Percentiles rank a stretch among this genome's conserved stretches.
Conservation (phyloP, 768 basidiomycete species). For the Mycena floridula region DNA sequence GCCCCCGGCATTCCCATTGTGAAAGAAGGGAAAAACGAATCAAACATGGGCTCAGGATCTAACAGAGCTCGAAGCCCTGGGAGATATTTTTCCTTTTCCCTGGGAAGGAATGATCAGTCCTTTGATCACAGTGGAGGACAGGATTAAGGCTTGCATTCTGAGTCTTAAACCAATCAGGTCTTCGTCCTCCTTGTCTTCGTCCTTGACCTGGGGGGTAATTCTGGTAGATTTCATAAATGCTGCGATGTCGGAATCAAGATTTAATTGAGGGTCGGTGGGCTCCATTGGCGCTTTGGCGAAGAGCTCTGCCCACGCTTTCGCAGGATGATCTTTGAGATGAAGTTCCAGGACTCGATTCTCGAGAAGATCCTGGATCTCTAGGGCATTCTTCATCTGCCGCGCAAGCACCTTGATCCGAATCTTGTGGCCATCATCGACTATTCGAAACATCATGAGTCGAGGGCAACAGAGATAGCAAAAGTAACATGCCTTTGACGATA, state of each 20-base stretch:
- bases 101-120: background rate
- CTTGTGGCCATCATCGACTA: constrained; percentile 24
- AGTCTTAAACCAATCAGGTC: background rate
- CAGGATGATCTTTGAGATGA: constrained; percentile 5
- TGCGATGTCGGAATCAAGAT: too few species aligned
- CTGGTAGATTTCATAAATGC: too few species aligned
- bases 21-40: too few species aligned
- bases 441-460: background rate
- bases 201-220: too few species aligned
- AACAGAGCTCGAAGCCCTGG: background rate
- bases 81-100: background rate
- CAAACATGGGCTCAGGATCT: too few species aligned
- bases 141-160: background rate
- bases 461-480: background rate
- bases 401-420: constrained; percentile 21
- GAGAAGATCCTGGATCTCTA: constrained; percentile 14
- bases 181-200: background rate
- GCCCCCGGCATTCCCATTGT: too few species aligned
- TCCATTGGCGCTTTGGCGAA: background rate
- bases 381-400: constrained; percentile 20
- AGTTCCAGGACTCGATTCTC: constrained; percentile 13
- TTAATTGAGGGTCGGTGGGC: too few species aligned
- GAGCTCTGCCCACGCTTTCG: constrained; percentile 1
- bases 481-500: constrained; percentile 22
- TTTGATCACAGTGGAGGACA: background rate